Evolutionary conservation across 1,284 basidiomycete genomes (phyloP), one percentile per base, ranked within the genome.

Genomic region (Rhodotorula sp.): DNA sequence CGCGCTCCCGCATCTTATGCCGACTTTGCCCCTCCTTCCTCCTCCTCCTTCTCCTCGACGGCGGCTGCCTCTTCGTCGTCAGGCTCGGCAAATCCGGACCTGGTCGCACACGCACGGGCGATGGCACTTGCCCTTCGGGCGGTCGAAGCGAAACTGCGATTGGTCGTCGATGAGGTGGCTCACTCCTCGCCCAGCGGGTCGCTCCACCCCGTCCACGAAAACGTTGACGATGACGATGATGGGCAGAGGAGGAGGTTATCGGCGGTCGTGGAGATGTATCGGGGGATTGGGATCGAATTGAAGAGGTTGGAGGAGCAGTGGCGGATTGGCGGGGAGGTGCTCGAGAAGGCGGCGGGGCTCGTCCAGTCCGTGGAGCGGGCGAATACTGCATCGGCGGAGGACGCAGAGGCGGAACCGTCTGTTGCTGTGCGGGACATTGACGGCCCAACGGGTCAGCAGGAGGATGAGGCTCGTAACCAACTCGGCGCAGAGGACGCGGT

Each of bases 221-320:
- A n/a, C n/a, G n/a, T n/a, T n/a, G n/a, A n/a, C n/a, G 61, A 30
- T 15, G 51, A 22, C 10, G 42, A 44, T 17, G 51, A 45, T 46
- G 5, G 55, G 15, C 45, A 57, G 26, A 30, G 46, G 37, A 42
- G 37, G 37, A 42, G 37, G 3, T 14, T 42, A 1, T 42, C 8
- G 2, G 30, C 65, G 6, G 57, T 26, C 1, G 26, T 66, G 14
- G 48, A 29, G 6, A 37, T 37, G 37, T 70, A 69, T 37, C 69
- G 69, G 33, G 54, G 58, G 20, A 61, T 74, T 15, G 44, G 51
- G 7, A 37, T n/a, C 1, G 67, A 69, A 6, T 17, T 74, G 12
- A 45, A 66, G 4, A 12, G 26, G 20, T 54, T 74, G 1, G 59
- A 42, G 18, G n/a, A 17, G 10, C 62, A 62, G 45, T 72, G 62